Evolutionary conservation across 805 yeast genomes (phyloP), one percentile per base, ranked within the genome.

Genomic region (Candida caryicola): DNA sequence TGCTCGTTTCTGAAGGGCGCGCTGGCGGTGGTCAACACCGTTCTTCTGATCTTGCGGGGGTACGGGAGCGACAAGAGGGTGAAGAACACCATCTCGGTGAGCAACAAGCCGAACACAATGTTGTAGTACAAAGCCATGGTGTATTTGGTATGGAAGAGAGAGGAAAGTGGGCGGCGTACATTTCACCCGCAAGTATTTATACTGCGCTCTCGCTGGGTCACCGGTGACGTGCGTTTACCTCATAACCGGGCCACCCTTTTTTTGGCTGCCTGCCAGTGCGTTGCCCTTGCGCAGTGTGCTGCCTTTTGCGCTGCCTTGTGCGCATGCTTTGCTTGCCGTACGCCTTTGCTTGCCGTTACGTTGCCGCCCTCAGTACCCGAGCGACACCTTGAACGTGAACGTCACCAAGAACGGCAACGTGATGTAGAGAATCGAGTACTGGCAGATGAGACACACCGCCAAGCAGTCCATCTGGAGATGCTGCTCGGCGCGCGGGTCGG

Each of bases 401-500:
- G 89, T 79, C 18, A 87, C 78, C 34, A 85, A 67, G 40, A 87
- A 74, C 9, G 96, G 93, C 47, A 90, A 56, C 15, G 90, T 76
- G 17, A 90, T 57, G 9, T 79, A 77, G 52, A 90, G 62, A 4
- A 79, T 49, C 1, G 81, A 67, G 54, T 91, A 91, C 56, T 88
- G 96, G 14, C 75, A 71, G 54, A 91, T 76, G 46, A 90, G 70
- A 21, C 77, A 72, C 21, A 88, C 69, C 0, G 96, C 93, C 36
- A 88, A 70, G 56, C 95, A 85, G 57, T 91, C 95, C 82, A 91
- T 81, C 59, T 89, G 90, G 12, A 75, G 46, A 46, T 73, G 77
- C 26, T 69, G 71, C 2, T 69, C 66, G 4, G 69, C 52, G 23
- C 57, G 65, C 2, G 83, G 77, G 13, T 93, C 95, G 1, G 90